Percentiles rank a stretch among this genome's conserved stretches.
Conservation (phyloP, 345 rosid genomes). For the Populus pruinosa region DNA sequence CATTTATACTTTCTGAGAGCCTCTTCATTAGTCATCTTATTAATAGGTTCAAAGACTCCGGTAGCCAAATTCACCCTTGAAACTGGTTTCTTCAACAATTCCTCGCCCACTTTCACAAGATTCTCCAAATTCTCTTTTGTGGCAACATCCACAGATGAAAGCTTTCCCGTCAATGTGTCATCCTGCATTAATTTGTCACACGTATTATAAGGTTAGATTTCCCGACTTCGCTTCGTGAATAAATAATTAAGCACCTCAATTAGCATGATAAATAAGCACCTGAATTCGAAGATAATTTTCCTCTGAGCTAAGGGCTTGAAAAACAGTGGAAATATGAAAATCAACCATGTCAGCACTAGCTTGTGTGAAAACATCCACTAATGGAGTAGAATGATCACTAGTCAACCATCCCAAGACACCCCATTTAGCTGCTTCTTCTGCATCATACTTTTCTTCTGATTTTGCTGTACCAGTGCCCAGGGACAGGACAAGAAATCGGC, state of each 20-base stretch:
- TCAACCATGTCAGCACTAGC: slow-evolving; percentile 72
- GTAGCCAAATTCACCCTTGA: slow-evolving; percentile 45
- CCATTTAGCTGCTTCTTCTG: slow-evolving; percentile 53
- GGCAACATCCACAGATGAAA: slow-evolving; percentile 56
- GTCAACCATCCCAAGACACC: slow-evolving; percentile 64
- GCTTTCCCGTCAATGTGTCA: slow-evolving; percentile 46
- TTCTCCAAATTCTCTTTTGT: slow-evolving; percentile 36
- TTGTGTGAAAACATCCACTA: slow-evolving; percentile 53
- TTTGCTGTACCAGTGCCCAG: slow-evolving; percentile 56
- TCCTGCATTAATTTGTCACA: background rate
- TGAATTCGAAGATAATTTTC: slow-evolving; percentile 50
- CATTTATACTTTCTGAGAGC: slow-evolving; percentile 47
- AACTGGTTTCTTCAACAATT: slow-evolving; percentile 49
- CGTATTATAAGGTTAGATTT: background rate
- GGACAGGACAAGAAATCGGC: slow-evolving; percentile 50
- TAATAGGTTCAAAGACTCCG: slow-evolving; percentile 39
- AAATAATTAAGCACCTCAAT: too few species aligned
- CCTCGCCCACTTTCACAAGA: slow-evolving; percentile 46
- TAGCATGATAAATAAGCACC: slow-evolving; percentile 15
- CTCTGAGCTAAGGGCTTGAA: slow-evolving; percentile 44
- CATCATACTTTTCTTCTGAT: slow-evolving; percentile 36
- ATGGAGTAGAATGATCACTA: slow-evolving; percentile 42
- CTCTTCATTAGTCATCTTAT: slow-evolving; percentile 40
- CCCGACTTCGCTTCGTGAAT: too few species aligned
- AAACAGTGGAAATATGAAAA: slow-evolving; percentile 46